Conservation (phyloP, 768 basidiomycete genomes). For the Suillus occidentalis region DNA sequence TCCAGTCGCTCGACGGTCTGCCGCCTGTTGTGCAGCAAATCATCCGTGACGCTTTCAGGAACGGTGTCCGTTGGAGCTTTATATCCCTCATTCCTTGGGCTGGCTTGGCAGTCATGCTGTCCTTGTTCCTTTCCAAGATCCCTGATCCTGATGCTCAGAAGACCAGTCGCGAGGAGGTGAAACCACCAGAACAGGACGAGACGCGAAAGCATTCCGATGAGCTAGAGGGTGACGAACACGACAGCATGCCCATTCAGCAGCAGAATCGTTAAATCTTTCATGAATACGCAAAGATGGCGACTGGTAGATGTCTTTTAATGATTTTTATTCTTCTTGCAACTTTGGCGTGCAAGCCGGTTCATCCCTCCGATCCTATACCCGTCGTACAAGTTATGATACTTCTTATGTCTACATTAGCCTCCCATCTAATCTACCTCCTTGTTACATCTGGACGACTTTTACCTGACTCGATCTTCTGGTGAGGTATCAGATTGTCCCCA, state of each 20-base stretch:
- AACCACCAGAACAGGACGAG: background rate
- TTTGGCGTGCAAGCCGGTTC: background rate
- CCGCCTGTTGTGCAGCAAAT: constrained; percentile 34
- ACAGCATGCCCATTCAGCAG: background rate
- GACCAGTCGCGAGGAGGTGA: background rate
- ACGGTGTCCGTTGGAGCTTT: constrained; percentile 45
- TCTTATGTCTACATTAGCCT: background rate
- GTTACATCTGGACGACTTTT: background rate
- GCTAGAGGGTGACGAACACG: background rate
- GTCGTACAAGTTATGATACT: background rate
- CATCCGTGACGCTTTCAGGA: constrained; percentile 41
- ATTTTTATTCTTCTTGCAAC: background rate
- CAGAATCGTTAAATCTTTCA: background rate
- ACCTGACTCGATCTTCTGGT: background rate
- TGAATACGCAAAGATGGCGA: background rate
- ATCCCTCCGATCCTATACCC: background rate
- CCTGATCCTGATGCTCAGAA: constrained; percentile 22
- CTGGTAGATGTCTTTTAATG: background rate
- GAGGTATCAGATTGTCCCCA: background rate
- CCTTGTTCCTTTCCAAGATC: constrained; percentile 41
- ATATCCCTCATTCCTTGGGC: constrained; percentile 51
- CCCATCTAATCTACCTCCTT: background rate
- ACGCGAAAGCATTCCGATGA: background rate
- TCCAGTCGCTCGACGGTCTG: constrained; percentile 39
- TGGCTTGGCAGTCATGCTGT: constrained; percentile 33